Evolutionary conservation across 306 rosid species (phyloP).

Genomic region (Prunus mongolica): DNA sequence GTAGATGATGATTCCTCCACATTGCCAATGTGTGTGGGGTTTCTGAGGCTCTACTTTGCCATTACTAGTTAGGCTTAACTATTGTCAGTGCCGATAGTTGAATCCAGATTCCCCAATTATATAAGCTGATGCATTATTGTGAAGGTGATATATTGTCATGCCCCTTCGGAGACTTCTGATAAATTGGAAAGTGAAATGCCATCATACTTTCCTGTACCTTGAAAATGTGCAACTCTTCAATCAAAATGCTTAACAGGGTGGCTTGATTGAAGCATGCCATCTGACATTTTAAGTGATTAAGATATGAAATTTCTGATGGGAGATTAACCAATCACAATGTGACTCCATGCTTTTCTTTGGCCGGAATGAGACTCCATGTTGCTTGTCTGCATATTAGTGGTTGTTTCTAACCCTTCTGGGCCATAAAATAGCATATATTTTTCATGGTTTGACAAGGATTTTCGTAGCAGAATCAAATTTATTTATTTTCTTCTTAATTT

Average conservation of each 20-base stretch:
- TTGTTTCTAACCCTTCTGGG: no score
- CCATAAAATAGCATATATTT: background rate
- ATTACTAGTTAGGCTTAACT: background rate
- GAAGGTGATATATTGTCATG: background rate
- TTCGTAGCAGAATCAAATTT: background rate
- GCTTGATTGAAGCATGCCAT: slow-evolving; percentile 5
- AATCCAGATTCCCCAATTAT: background rate
- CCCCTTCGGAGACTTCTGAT: background rate
- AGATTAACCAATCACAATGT: background rate
- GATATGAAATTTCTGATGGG: background rate
- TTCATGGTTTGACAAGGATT: background rate
- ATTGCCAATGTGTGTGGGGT: background rate
- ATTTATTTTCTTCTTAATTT: background rate
- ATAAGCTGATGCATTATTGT: background rate
- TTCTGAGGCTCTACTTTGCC: background rate
- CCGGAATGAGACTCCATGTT: background rate
- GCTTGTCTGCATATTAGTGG: background rate
- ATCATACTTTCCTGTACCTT: background rate
- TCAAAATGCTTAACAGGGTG: background rate
- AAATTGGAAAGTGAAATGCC: background rate
- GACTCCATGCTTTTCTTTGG: background rate
- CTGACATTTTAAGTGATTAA: background rate
- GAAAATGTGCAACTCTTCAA: background rate
- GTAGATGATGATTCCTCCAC: background rate
- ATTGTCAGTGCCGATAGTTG: background rate